These are phyloP conservation scores for Penicillium bovifimosum DNA, from an alignment of 495 filamentous ascomycete genomes.

Conservation along the genomic window DNA sequence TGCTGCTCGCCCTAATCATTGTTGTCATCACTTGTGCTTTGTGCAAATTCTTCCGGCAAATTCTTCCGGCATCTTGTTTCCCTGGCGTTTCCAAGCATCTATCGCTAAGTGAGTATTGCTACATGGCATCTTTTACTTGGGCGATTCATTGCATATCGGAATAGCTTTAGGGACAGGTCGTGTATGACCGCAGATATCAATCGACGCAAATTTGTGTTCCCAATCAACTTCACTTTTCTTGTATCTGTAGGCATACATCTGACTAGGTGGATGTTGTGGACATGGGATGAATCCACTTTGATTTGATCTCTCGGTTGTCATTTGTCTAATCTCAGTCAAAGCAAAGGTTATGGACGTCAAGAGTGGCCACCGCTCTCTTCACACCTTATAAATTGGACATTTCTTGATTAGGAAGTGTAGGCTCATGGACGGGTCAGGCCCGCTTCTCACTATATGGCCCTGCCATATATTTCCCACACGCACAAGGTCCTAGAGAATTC, in stretches of 20 bases:
- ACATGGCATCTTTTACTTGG: conserved; percentile 6
- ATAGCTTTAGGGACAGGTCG: conserved; percentile 12
- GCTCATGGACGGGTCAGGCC: no score
- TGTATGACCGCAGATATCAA: conserved; percentile 1
- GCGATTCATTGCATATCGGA: conserved; percentile 13
- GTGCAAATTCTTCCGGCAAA: background rate
- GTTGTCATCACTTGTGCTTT: conserved; percentile 1
- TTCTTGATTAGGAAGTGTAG: no score
- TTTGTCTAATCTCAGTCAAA: no score
- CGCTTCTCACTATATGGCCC: no score
- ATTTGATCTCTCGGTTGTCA: background rate
- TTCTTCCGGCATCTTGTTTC: conserved; percentile 8
- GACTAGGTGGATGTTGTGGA: background rate
- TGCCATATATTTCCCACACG: no score
- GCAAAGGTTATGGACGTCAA: no score
- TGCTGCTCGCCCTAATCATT: conserved; percentile 13
- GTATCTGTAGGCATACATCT: background rate
- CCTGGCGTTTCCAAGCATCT: conserved; percentile 11
- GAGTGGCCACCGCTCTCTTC: no score
- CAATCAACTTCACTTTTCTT: background rate
- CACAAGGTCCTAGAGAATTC: no score
- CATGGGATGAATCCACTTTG: background rate
- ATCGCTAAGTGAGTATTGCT: conserved; percentile 15
- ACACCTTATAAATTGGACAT: no score
- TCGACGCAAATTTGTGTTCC: background rate